Evolutionary conservation across 305 asterid species (phyloP).

Genomic region (Coffea humblotiana): DNA sequence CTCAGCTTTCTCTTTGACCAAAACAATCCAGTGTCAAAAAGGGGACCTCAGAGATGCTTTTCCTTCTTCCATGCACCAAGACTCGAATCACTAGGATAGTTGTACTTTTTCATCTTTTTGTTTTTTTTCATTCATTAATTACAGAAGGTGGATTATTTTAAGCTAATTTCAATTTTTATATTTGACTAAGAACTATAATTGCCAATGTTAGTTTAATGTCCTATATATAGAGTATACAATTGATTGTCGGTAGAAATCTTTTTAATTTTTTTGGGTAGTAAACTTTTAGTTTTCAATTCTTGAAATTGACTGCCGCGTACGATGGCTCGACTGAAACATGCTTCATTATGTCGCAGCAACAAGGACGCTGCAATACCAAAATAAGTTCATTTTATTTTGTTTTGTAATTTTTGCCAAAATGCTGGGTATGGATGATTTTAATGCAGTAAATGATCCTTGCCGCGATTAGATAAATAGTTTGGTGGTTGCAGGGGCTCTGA

Average conservation of each 20-base stretch:
- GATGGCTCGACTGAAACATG: background rate
- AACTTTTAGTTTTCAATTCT: background rate
- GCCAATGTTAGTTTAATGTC: background rate
- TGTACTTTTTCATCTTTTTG: background rate
- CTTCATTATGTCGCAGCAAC: background rate
- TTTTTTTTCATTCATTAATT: background rate
- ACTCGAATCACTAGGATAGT: constrained; percentile 20
- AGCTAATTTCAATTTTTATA: background rate
- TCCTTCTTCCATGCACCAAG: constrained; percentile 27
- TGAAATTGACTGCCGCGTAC: too few relatives aligned
- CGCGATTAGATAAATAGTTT: constrained; percentile 19
- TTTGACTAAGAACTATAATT: background rate
- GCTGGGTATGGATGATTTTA: background rate
- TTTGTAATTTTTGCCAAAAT: background rate
- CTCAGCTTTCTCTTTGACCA: constrained; percentile 62
- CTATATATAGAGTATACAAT: background rate
- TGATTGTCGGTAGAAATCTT: background rate
- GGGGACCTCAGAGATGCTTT: constrained; percentile 33
- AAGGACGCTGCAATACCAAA: background rate
- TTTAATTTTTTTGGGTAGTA: background rate
- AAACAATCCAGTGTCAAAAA: constrained; percentile 21
- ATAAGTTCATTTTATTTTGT: background rate
- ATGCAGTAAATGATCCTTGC: constrained; percentile 24
- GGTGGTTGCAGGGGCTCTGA: constrained; percentile 14
- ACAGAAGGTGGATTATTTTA: background rate